These are phyloP conservation scores for Phialocephala sp. DNA, from an alignment of 2,329 filamentous ascomycete genomes.

Conservation along the genomic window DNA sequence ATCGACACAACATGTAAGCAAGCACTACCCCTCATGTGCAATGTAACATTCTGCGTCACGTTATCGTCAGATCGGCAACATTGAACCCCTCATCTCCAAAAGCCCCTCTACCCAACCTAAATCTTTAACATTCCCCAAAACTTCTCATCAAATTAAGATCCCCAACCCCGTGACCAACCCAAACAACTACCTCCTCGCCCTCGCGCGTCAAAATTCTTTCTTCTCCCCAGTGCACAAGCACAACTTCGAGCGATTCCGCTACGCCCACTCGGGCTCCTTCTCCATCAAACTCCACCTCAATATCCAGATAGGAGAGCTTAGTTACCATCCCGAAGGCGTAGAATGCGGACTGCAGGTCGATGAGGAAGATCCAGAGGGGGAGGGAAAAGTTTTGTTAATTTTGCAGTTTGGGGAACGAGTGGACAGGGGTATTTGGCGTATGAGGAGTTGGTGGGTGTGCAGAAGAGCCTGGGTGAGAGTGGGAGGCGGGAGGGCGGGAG, in stretches of 20 bases:
- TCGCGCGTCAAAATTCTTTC: conserved; percentile 29
- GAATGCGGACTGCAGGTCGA: conserved; percentile 18
- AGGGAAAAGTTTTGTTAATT: not conserved
- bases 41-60: too few relatives aligned
- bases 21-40: too few relatives aligned
- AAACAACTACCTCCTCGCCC: conserved; percentile 26
- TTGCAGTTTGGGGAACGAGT: conserved; percentile 5
- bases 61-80: too few relatives aligned
- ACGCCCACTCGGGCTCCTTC: conserved; percentile 22
- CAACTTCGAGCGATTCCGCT: conserved; percentile 38
- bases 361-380: not conserved
- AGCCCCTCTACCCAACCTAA: too few relatives aligned
- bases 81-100: too few relatives aligned
- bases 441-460: conserved; percentile 1
- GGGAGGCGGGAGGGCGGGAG: not conserved
- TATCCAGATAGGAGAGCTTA: conserved; percentile 28
- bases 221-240: conserved; percentile 34
- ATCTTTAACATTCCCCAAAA: too few relatives aligned
- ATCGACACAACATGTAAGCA: too few relatives aligned
- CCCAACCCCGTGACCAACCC: conserved; percentile 26
- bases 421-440: conserved; percentile 8
- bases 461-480: not conserved
- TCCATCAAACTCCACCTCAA: conserved; percentile 23
- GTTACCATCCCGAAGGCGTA: conserved; percentile 37
- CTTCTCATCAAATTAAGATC: too few relatives aligned